Conservation (phyloP, 1,284 basidiomycete genomes). For the Tranzscheliella williamsii region DNA sequence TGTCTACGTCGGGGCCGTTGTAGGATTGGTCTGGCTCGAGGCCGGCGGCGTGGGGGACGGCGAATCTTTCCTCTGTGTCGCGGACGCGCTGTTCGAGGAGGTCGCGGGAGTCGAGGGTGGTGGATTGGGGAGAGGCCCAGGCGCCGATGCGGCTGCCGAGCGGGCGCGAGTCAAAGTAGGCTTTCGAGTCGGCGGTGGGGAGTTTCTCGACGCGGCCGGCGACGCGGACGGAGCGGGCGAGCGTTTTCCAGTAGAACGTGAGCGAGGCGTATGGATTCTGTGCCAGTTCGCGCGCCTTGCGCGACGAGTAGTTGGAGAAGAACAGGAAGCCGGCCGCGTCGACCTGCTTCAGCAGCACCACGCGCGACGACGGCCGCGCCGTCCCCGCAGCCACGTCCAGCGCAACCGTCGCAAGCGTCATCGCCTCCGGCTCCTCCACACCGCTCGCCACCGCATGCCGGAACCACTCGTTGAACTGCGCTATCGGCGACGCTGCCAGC, state of each 20-base stretch:
- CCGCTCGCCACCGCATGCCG: constrained; percentile 36
- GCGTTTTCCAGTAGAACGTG: constrained; percentile 88
- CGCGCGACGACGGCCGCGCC: constrained; percentile 73
- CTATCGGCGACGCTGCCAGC: constrained; percentile 44
- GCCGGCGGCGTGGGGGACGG: constrained; percentile 62
- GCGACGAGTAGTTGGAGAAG: constrained; percentile 92
- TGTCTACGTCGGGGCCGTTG: constrained; percentile 41
- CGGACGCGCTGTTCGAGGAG: constrained; percentile 69
- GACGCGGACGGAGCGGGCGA: constrained; percentile 79
- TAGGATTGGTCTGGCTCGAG: constrained; percentile 28
- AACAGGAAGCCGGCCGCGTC: constrained; percentile 77
- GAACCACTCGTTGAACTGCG: constrained; percentile 56
- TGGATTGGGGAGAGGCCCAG: constrained; percentile 87
- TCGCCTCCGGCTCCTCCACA: constrained; percentile 57
- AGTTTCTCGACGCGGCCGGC: constrained; percentile 83
- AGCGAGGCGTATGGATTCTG: constrained; percentile 73
- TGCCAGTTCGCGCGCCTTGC: constrained; percentile 81
- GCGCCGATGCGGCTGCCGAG: constrained; percentile 84
- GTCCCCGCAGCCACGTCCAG: constrained; percentile 9
- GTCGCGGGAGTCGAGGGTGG: constrained; percentile 72
- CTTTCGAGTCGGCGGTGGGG: constrained; percentile 71
- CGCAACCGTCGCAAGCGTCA: constrained; percentile 53
- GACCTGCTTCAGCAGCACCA: constrained; percentile 86
- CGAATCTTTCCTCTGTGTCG: constrained; percentile 70
- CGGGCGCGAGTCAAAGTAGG: constrained; percentile 83